Evolutionary conservation across 192 early-diverging fungal species (phyloP).

Genomic region (Gigaspora rosea): DNA sequence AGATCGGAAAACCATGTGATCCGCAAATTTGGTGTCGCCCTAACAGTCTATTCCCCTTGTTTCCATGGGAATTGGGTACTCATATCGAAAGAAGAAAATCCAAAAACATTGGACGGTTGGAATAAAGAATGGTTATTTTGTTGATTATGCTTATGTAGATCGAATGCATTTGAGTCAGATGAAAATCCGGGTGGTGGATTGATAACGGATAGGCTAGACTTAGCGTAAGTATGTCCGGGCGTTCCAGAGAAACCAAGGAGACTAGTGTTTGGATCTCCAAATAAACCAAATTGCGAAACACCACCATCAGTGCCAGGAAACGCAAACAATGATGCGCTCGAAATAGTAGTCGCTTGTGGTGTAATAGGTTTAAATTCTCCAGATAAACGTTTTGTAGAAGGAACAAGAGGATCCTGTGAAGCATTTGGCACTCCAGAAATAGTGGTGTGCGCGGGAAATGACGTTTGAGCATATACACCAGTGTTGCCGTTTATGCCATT

Average conservation of each 20-base stretch:
- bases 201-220: background rate
- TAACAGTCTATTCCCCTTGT: no score
- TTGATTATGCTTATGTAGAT: background rate
- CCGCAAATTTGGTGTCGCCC: no score
- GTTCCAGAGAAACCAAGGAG: background rate
- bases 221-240: background rate
- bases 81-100: constrained; percentile 19
- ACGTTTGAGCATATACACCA: background rate
- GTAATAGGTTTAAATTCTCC: background rate
- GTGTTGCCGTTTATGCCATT: background rate
- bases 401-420: constrained; percentile 26
- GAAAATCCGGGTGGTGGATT: constrained; percentile 21
- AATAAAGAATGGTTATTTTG: constrained; percentile 1
- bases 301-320: constrained; percentile 13
- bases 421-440: constrained; percentile 19
- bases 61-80: constrained; percentile 2
- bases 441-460: background rate
- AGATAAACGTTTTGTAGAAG: background rate
- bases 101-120: constrained; percentile 19
- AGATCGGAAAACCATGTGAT: no score
- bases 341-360: background rate
- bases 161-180: background rate
- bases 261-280: background rate
- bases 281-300: constrained; percentile 1
- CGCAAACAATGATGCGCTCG: constrained; percentile 23